Evolutionary conservation across 306 rosid species (phyloP).

Genomic region (Sphenostylis stenocarpa): DNA sequence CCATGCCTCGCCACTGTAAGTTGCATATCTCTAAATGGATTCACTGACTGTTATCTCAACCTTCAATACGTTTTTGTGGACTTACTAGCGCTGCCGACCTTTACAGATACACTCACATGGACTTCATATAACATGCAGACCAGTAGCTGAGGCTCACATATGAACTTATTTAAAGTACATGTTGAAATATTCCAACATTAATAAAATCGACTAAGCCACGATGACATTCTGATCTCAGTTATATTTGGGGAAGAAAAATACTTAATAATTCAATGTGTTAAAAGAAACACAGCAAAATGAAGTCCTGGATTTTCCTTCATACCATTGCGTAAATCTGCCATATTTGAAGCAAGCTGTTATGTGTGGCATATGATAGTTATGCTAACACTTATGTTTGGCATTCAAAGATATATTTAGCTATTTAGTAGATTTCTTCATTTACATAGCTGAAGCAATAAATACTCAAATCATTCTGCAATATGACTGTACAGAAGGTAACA

Average conservation of each 20-base stretch:
- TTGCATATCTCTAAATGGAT: background rate
- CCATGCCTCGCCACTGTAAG: background rate
- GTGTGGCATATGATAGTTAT: background rate
- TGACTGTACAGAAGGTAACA: background rate
- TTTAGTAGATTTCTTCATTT: slow-evolving; percentile 17
- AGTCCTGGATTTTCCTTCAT: background rate
- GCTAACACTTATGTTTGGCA: background rate
- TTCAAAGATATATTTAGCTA: slow-evolving; percentile 6
- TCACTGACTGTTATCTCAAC: background rate
- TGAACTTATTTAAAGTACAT: slow-evolving; percentile 4
- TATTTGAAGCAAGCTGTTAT: slow-evolving; percentile 12
- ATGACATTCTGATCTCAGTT: background rate
- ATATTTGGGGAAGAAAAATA: slow-evolving; percentile 13
- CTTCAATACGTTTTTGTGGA: background rate
- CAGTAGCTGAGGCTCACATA: background rate
- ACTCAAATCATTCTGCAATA: slow-evolving; percentile 18
- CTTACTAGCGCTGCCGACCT: background rate
- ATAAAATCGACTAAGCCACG: background rate
- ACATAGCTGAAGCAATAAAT: slow-evolving; percentile 19
- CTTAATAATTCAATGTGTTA: background rate
- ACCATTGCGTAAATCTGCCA: background rate
- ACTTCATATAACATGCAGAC: background rate
- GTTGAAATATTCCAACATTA: slow-evolving; percentile 1
- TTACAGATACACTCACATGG: background rate
- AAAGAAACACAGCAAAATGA: background rate